Base-by-base conservation (phyloP, 306 rosid species). In the Betula pendula region DNA sequence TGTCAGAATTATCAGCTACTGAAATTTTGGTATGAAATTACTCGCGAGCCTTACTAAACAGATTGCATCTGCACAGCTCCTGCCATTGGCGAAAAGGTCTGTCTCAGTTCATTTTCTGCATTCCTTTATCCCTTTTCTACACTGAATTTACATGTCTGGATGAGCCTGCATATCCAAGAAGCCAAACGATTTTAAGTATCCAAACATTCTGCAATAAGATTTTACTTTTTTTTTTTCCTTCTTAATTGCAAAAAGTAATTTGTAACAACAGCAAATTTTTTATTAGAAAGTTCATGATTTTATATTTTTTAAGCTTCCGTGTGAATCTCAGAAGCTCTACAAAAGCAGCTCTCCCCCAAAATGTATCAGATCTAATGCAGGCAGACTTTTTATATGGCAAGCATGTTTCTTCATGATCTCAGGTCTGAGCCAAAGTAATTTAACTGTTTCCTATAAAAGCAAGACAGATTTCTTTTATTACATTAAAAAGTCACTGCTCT, bases 41-140 rank as follows among this genome's bases (percentile, higher is more conserved):
- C 43, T 35, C 42, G 25, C 3, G 62, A 38, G 42, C 58, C 72
- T 63, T 43, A 33, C 69, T 27, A 29, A 68, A 35, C 72, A 62
- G 76, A 74, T 48, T 70, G 77, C 82, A 85, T 77, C 82, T 77
- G 76, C 77, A 70, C 78, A 69, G 82, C 82, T 73, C 78, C 68
- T 51, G 13, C 50, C 66, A 59, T 69, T 69, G 72, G 69, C 43
- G 12, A 73, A 55, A 73, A 49, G 51, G 58, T 45, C 52, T 77
- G 35, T 55, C 49, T 43, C 75, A 70, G 38, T 29, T 52, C 67
- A 75, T n/a, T 62, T 33, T 63, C 82, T 63, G 70, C 22, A 63
- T 20, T 22, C 72, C 22, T 20, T 72, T 25, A 38, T 29, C 48
- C 66, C n/a, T 68, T 68, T 75, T 70, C 68, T 14, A 4, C 79